Percentiles rank a stretch among this genome's conserved stretches.
Evolutionary conservation across 2,329 filamentous ascomycete species (phyloP).

Genomic region (Talaromyces sp.): DNA sequence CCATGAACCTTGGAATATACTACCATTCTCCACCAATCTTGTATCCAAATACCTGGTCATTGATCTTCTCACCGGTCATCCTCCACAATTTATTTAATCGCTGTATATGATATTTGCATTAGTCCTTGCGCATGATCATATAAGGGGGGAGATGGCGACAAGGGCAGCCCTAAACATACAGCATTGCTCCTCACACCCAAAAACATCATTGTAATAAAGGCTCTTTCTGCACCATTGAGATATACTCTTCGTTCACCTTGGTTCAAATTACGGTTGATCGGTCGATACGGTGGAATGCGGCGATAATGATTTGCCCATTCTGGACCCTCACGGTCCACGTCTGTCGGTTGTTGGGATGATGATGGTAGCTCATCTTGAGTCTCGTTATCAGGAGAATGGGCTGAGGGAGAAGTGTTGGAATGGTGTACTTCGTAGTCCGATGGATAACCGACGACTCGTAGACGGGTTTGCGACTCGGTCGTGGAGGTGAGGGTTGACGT

Average conservation of each 20-base stretch:
- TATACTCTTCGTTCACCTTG: slow-evolving; percentile 44
- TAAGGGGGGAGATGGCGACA: too few species aligned
- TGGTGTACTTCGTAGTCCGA: slow-evolving; percentile 16
- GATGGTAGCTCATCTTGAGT: neutral
- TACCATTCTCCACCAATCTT: slow-evolving; percentile 53
- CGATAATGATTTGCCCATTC: slow-evolving; percentile 50
- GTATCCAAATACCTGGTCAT: slow-evolving; percentile 50
- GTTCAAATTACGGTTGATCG: slow-evolving; percentile 45
- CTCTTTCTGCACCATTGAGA: slow-evolving; percentile 43
- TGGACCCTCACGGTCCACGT: slow-evolving; percentile 9
- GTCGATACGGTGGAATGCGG: slow-evolving; percentile 48
- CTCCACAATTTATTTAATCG: slow-evolving; percentile 47
- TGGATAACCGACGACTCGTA: slow-evolving; percentile 8
- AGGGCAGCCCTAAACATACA: slow-evolving; percentile 24
- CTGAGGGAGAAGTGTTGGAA: slow-evolving; percentile 21
- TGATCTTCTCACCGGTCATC: slow-evolving; percentile 49
- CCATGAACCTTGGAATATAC: neutral
- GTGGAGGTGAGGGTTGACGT: neutral
- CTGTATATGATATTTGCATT: slow-evolving; percentile 16
- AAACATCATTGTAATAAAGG: slow-evolving; percentile 52
- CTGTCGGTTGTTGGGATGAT: neutral
- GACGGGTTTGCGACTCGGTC: neutral
- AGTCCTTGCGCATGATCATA: neutral
- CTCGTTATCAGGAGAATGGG: neutral
- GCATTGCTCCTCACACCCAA: slow-evolving; percentile 46